These are phyloP conservation scores for Backusella mclennaniae DNA, from an alignment of 192 early-diverging fungal genomes.

Conservation along the genomic window DNA sequence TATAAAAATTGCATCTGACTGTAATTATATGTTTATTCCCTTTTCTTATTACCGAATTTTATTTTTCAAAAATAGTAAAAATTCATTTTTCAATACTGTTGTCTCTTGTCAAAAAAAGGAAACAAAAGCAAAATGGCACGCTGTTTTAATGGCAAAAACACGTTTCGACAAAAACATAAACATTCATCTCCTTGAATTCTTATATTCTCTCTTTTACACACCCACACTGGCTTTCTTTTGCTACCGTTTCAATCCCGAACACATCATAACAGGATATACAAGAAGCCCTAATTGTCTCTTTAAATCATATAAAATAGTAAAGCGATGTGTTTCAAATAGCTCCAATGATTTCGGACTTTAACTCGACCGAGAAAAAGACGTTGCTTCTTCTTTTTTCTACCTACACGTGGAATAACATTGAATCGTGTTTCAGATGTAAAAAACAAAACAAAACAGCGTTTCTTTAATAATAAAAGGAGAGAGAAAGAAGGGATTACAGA, in stretches of 20 bases:
- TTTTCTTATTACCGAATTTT: too few relatives aligned
- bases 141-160: neutral
- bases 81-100: neutral
- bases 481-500: constrained; percentile 46
- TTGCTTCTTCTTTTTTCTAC: neutral
- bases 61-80: too few relatives aligned
- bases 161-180: neutral
- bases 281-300: neutral
- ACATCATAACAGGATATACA: neutral
- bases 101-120: neutral
- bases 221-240: too few relatives aligned
- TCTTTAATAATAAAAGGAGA: neutral
- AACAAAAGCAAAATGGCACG: neutral
- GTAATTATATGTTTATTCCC: too few relatives aligned
- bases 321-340: neutral
- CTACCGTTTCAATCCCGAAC: neutral
- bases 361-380: neutral
- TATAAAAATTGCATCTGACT: too few relatives aligned
- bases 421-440: neutral
- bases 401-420: neutral
- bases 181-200: neutral
- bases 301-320: neutral
- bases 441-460: neutral
- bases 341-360: neutral
- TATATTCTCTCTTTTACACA: too few relatives aligned